Conservation (phyloP, 2,329 filamentous ascomycete genomes). For the Alternaria hordeiaustralica region DNA sequence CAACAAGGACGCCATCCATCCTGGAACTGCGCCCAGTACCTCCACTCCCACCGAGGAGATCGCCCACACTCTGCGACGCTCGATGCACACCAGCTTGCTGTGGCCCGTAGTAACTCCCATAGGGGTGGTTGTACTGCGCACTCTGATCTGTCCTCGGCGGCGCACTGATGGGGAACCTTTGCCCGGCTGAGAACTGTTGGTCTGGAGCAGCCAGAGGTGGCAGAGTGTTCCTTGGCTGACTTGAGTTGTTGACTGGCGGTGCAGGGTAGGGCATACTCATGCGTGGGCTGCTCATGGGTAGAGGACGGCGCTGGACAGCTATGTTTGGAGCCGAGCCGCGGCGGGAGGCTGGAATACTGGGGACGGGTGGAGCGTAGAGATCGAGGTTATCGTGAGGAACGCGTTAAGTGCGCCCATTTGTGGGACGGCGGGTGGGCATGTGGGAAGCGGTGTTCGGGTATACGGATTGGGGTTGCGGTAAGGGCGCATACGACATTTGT, state of each 20-base stretch:
- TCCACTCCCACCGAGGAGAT: background rate
- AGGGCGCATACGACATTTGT: constrained; percentile 14
- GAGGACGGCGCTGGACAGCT: constrained; percentile 17
- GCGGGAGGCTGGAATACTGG: constrained; percentile 24
- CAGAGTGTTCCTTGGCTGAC: constrained; percentile 11
- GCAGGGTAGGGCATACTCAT: constrained; percentile 15
- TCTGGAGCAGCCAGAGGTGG: constrained; percentile 21
- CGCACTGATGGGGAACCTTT: constrained; percentile 25
- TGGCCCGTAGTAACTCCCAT: background rate
- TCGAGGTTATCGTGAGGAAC: constrained; percentile 28
- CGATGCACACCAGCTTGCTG: background rate
- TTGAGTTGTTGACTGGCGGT: background rate
- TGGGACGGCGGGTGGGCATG: constrained; percentile 19
- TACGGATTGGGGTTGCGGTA: constrained; percentile 9
- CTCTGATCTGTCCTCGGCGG: constrained; percentile 18
- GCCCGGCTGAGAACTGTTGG: background rate
- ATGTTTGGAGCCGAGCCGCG: constrained; percentile 36
- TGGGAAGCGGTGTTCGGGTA: constrained; percentile 1
- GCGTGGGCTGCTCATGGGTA: constrained; percentile 5
- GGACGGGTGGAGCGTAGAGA: constrained; percentile 27
- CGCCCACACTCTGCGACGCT: background rate
- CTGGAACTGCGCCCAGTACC: background rate
- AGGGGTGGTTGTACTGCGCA: background rate
- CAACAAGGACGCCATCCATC: background rate
- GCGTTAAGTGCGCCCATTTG: constrained; percentile 17